A percentile compares a stretch with the other conserved stretches of the same genome.
phyloP scores from a whole-genome alignment of 1,284 basidiomycete species.

The Lignosus rhinocerotis region DNA sequence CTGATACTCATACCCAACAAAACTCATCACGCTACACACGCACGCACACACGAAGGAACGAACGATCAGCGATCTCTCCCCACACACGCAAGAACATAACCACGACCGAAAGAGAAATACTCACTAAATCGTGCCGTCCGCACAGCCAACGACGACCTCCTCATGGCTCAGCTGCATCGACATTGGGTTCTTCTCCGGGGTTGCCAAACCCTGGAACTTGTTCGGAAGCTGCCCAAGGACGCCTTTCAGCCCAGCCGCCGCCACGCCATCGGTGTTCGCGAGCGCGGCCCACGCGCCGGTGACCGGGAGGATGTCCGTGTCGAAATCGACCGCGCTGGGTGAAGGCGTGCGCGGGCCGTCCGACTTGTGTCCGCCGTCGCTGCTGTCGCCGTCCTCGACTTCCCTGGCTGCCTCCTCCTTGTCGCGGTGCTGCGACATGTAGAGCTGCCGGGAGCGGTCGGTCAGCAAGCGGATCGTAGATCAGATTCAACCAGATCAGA shows the following conservation, averaged over 20 bases:
- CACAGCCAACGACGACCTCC: conserved; percentile 83
- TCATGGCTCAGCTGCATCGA: conserved; percentile 85
- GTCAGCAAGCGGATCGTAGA: too few relatives aligned
- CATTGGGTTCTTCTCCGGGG: conserved; percentile 86
- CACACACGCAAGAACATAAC: conserved; percentile 10
- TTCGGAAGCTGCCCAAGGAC: conserved; percentile 57
- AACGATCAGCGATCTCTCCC: neutral
- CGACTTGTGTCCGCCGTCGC: conserved; percentile 20
- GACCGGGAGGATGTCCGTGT: conserved; percentile 60
- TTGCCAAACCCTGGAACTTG: conserved; percentile 74
- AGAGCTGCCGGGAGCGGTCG: conserved; percentile 48
- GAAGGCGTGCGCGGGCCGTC: conserved; percentile 25
- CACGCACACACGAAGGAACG: neutral
- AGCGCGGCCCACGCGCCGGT: conserved; percentile 71
- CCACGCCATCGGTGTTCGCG: conserved; percentile 37
- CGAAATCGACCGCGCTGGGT: conserved; percentile 50
- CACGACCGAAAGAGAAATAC: conserved; percentile 34
- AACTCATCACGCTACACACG: conserved; percentile 64
- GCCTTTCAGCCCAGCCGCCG: conserved; percentile 49
- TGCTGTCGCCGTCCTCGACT: conserved; percentile 32
- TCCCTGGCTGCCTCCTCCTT: conserved; percentile 38
- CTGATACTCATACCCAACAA: conserved; percentile 66
- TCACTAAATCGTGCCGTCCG: conserved; percentile 86
- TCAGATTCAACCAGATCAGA: too few relatives aligned
- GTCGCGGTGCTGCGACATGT: conserved; percentile 76